phyloP scores from a whole-genome alignment of 805 yeast species.

The Saturnispora mendoncae region DNA sequence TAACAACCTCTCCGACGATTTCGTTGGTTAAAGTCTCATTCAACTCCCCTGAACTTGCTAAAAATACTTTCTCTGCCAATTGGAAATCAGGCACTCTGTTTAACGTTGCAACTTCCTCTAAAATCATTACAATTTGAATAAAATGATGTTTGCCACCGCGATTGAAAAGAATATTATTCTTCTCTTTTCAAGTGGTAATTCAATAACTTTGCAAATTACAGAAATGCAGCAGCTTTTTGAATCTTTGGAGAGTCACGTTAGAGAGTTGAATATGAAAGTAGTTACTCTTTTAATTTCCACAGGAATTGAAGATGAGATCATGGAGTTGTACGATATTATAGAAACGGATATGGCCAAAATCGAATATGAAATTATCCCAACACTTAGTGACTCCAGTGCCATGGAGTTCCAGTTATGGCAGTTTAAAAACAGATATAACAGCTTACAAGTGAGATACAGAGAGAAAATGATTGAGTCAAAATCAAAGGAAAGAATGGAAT shows the following conservation, averaged over 20 bases:
- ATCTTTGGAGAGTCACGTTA: background rate
- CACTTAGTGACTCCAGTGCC: slow-evolving; percentile 3
- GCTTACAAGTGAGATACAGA: slow-evolving; percentile 23
- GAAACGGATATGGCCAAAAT: slow-evolving; percentile 14
- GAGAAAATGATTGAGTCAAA: slow-evolving; percentile 22
- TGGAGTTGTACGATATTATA: slow-evolving; percentile 18
- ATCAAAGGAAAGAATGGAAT: slow-evolving; percentile 13
- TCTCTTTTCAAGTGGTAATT: background rate
- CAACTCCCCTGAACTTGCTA: slow-evolving; percentile 30
- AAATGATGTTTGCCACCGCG: slow-evolving; percentile 8
- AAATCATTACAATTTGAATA: slow-evolving; percentile 1
- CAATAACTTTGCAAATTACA: background rate
- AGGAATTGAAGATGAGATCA: slow-evolving; percentile 9
- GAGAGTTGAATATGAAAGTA: background rate
- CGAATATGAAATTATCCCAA: slow-evolving; percentile 12
- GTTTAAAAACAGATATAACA: slow-evolving; percentile 20
- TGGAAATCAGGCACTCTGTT: slow-evolving; percentile 71
- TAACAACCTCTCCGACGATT: slow-evolving; percentile 45
- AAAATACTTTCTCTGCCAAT: slow-evolving; percentile 73
- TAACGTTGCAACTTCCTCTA: slow-evolving; percentile 19
- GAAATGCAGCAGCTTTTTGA: background rate
- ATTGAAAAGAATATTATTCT: background rate
- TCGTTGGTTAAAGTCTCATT: slow-evolving; percentile 32
- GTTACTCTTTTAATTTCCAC: background rate
- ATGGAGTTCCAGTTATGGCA: slow-evolving; percentile 14